A percentile compares a stretch with the other conserved stretches of the same genome.
These are phyloP conservation scores for Cyanodermella asteris DNA, from an alignment of 2,329 filamentous ascomycete species.

Conservation along the genomic window DNA sequence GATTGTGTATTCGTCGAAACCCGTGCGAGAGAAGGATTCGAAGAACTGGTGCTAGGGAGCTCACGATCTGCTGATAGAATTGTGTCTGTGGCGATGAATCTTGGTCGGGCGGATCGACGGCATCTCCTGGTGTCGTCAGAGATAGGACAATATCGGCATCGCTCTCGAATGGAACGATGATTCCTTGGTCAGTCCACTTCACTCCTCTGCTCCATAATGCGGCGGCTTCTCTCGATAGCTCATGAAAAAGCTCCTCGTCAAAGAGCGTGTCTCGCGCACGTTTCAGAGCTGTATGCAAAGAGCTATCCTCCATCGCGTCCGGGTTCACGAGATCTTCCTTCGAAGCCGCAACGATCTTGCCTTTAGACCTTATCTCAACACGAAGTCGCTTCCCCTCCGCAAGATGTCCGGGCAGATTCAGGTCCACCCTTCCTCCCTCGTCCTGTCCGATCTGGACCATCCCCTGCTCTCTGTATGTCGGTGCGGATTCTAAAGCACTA, in stretches of 20 bases:
- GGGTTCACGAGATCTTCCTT: slow-evolving; percentile 13
- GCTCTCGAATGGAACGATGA: slow-evolving; percentile 33
- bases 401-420: slow-evolving; percentile 39
- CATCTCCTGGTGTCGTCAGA: too few species aligned
- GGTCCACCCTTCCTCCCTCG: slow-evolving; percentile 49
- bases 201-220: slow-evolving; percentile 50
- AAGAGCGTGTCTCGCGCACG: slow-evolving; percentile 61
- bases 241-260: slow-evolving; percentile 74
- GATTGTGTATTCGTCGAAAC: slow-evolving; percentile 52
- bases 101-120: slow-evolving; percentile 37
- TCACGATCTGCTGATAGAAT: slow-evolving; percentile 32
- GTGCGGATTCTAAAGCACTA: slow-evolving; percentile 20
- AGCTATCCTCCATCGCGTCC: too few species aligned
- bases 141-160: slow-evolving; percentile 39
- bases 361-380: slow-evolving; percentile 5
- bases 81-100: slow-evolving; percentile 8
- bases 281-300: too few species aligned
- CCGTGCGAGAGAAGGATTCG: slow-evolving; percentile 58
- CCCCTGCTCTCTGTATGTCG: slow-evolving; percentile 44
- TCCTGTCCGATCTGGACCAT: slow-evolving; percentile 57
- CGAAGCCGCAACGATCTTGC: slow-evolving; percentile 2
- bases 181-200: slow-evolving; percentile 33
- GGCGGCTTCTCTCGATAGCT: slow-evolving; percentile 64
- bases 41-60: slow-evolving; percentile 43
- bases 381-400: slow-evolving; percentile 33